Conservation (phyloP, 306 rosid genomes). For the Dicorynia guianensis region DNA sequence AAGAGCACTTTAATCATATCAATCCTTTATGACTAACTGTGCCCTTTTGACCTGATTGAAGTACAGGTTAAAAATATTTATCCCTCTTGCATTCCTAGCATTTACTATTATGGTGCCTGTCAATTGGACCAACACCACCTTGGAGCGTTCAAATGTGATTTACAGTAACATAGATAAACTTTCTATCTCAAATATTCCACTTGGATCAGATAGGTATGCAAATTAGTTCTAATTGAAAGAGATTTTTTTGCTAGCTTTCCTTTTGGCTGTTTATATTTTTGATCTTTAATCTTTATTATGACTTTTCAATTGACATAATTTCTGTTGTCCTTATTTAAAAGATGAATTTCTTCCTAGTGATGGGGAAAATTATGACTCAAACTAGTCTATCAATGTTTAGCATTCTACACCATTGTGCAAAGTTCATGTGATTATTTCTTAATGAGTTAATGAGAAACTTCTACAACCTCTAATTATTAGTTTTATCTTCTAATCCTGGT, state of each 20-base stretch:
- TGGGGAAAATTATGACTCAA: not conserved
- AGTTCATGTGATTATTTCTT: constrained; percentile 1
- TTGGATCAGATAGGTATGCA: constrained; percentile 77
- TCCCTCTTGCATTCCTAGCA: constrained; percentile 80
- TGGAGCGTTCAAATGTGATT: constrained; percentile 66
- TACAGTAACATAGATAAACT: constrained; percentile 87
- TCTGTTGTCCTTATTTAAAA: constrained; percentile 5
- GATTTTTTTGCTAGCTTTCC: not conserved
- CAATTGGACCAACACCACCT: constrained; percentile 88
- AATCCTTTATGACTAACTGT: constrained; percentile 37
- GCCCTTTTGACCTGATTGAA: constrained; percentile 31
- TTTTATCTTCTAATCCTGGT: not conserved
- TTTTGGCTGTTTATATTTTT: constrained; percentile 2
- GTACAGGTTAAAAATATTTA: constrained; percentile 91
- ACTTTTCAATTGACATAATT: constrained; percentile 24
- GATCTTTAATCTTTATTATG: too few relatives aligned
- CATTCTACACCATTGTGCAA: not conserved
- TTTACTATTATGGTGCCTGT: constrained; percentile 90
- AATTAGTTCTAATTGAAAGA: constrained; percentile 3
- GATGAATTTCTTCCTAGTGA: not conserved
- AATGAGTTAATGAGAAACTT: constrained; percentile 20
- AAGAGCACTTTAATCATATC: not conserved
- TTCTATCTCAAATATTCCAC: constrained; percentile 90
- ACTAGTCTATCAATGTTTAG: not conserved
- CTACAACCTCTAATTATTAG: not conserved